A percentile compares a stretch with the other conserved stretches of the same genome.
Evolutionary conservation across 148 eudicot species (phyloP).

Genomic region (Amaranthus palmeri): DNA sequence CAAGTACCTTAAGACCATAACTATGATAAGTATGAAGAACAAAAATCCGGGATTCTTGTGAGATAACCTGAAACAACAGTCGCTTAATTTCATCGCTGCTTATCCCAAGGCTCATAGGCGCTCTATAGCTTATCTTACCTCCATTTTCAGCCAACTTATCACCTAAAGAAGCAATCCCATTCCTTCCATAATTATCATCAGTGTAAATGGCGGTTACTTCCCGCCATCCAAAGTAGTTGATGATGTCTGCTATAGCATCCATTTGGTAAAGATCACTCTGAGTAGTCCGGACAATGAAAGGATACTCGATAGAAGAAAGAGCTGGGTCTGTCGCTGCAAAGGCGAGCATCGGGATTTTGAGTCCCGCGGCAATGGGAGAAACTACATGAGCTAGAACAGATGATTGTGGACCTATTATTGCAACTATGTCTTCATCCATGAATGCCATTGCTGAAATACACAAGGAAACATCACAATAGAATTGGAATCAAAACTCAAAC

Average conservation of each 20-base stretch:
- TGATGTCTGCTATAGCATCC: conserved; percentile 58
- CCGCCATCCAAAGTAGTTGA: conserved; percentile 54
- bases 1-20: conserved; percentile 39
- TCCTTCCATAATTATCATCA: conserved; percentile 66
- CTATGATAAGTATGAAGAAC: conserved; percentile 48
- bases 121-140: conserved; percentile 47
- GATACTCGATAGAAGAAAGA: conserved; percentile 48
- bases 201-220: conserved; percentile 52
- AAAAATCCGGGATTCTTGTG: conserved; percentile 47
- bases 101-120: conserved; percentile 33
- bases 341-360: conserved; percentile 61
- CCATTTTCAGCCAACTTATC: conserved; percentile 42
- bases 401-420: conserved; percentile 67
- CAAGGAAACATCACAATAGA: neutral
- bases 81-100: conserved; percentile 39
- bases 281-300: conserved; percentile 45
- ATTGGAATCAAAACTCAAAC: neutral
- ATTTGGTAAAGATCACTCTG: conserved; percentile 56
- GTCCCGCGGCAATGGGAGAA: conserved; percentile 43
- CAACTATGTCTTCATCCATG: conserved; percentile 57
- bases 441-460: conserved; percentile 57
- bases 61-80: conserved; percentile 37
- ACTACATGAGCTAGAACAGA: conserved; percentile 52
- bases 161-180: conserved; percentile 46
- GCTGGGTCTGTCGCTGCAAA: conserved; percentile 64